These are phyloP conservation scores for Erodium texanum DNA, from an alignment of 441 rosid species.

Conservation along the genomic window DNA sequence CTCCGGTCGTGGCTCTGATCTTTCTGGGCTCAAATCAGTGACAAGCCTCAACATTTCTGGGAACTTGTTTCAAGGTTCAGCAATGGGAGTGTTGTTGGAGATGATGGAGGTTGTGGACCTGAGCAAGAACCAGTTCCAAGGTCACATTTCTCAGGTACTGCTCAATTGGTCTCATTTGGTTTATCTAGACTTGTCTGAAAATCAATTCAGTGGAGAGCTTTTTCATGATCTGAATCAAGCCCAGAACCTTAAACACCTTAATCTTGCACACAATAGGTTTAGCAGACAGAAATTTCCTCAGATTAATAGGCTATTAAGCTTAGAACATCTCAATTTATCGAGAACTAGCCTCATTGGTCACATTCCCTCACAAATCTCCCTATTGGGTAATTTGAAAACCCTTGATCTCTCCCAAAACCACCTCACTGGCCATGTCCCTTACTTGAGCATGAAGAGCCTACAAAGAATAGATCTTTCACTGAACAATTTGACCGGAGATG, in stretches of 20 bases:
- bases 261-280: constrained; percentile 71
- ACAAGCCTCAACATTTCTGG: constrained; percentile 56
- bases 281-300: constrained; percentile 45
- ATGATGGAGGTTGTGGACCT: constrained; percentile 50
- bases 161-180: constrained; percentile 53
- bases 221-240: constrained; percentile 36
- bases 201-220: constrained; percentile 68
- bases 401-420: constrained; percentile 75
- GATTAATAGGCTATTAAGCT: constrained; percentile 33
- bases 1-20: constrained; percentile 43
- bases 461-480: constrained; percentile 58
- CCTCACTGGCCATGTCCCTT: constrained; percentile 55
- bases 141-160: constrained; percentile 73
- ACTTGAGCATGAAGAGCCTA: constrained; percentile 34
- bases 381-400: constrained; percentile 37
- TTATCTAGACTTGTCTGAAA: constrained; percentile 77
- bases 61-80: constrained; percentile 61
- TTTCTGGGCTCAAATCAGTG: constrained; percentile 45
- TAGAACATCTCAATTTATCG: constrained; percentile 76
- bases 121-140: constrained; percentile 72
- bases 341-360: constrained; percentile 50
- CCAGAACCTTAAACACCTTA: constrained; percentile 55
- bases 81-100: constrained; percentile 37
- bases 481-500: constrained; percentile 71
- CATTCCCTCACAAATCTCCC: constrained; percentile 48